Conservation (phyloP, 495 filamentous ascomycete genomes). For the Ascobolus immersus region DNA sequence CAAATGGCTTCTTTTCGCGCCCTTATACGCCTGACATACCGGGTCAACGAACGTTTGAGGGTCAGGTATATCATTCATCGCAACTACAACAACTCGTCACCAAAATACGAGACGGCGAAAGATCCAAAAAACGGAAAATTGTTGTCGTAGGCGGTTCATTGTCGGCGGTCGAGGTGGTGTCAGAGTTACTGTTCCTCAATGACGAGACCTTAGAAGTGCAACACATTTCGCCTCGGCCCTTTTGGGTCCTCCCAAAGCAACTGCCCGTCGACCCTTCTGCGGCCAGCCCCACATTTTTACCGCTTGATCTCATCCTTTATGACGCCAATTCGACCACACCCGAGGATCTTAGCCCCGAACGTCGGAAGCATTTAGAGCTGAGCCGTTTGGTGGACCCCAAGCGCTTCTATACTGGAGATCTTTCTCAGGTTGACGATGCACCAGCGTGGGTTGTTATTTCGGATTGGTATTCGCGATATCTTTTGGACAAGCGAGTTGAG, state of each 20-base stretch:
- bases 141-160: constrained; percentile 63
- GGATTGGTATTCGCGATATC: constrained; percentile 41
- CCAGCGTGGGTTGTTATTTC: constrained; percentile 39
- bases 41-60: constrained; percentile 31
- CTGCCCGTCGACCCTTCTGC: constrained; percentile 21
- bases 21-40: constrained; percentile 28
- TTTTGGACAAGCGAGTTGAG: constrained; percentile 42
- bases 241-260: constrained; percentile 48
- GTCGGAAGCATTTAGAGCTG: no score
- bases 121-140: constrained; percentile 29
- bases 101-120: constrained; percentile 16
- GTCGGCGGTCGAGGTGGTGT: constrained; percentile 55
- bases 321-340: constrained; percentile 36
- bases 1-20: constrained; percentile 49
- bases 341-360: no score
- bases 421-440: no score
- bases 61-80: constrained; percentile 12
- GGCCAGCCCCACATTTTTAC: constrained; percentile 31
- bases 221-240: constrained; percentile 42
- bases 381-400: no score
- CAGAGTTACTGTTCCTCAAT: constrained; percentile 26
- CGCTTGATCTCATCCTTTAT: constrained; percentile 51
- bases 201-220: constrained; percentile 26
- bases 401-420: no score
- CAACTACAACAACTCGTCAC: constrained; percentile 16